Conservation (phyloP, 225 moss, liverwort and hornwort species). For the Asterella californica region DNA sequence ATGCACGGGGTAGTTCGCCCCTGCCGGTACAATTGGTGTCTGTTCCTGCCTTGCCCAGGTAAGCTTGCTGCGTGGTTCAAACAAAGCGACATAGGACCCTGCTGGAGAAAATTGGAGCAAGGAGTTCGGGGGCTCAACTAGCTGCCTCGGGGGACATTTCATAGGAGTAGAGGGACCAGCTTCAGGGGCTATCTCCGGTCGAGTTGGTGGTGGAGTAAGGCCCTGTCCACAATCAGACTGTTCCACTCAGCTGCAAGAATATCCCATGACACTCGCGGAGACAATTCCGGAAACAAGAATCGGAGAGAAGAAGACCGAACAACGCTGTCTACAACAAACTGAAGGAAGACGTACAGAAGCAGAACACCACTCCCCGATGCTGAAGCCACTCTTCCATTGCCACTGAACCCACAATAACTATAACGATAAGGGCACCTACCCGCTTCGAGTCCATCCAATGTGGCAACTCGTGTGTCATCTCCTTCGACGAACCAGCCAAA, state of each 20-base stretch:
- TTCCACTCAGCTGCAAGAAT: not conserved
- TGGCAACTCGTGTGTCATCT: slow-evolving; percentile 1
- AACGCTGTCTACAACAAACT: not conserved
- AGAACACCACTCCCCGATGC: not conserved
- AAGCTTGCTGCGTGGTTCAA: not conserved
- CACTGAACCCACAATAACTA: not conserved
- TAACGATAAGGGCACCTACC: not conserved
- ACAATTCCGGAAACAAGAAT: not conserved
- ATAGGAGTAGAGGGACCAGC: slow-evolving; percentile 20
- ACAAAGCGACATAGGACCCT: not conserved
- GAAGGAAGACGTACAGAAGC: not conserved
- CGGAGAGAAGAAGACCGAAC: not conserved
- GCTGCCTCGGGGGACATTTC: slow-evolving; percentile 21
- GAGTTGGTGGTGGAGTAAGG: not conserved
- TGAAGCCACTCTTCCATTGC: not conserved
- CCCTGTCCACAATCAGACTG: slow-evolving; percentile 7
- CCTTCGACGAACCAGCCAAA: not conserved
- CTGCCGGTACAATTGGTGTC: not conserved
- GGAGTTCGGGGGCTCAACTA: not conserved
- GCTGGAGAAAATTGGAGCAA: not conserved
- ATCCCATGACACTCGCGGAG: not conserved
- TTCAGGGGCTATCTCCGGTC: not conserved
- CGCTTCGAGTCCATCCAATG: slow-evolving; percentile 22
- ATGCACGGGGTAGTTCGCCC: not conserved
- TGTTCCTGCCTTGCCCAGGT: slow-evolving; percentile 8